phyloP scores from a whole-genome alignment of 108 stramenopile genomes.

The Fistulifera pelliculosa region DNA sequence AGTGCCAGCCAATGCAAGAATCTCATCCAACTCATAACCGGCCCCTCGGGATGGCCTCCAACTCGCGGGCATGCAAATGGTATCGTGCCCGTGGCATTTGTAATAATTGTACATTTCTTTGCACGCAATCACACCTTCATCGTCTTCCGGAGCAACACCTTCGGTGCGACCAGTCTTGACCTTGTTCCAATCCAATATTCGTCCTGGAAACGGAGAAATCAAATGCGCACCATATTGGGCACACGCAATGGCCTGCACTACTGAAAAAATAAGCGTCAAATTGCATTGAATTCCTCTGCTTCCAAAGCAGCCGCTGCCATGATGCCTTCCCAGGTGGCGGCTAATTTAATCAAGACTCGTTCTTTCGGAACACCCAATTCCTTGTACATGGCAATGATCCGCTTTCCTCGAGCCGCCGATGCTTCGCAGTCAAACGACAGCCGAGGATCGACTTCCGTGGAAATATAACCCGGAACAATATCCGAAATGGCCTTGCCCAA shows the following conservation, averaged over 20 bases:
- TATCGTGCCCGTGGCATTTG: conserved; percentile 59
- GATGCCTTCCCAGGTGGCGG: conserved; percentile 98
- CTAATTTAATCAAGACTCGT: conserved; percentile 94
- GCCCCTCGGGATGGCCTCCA: conserved; percentile 85
- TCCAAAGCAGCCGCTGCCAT: conserved; percentile 87
- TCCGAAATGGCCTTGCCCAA: conserved; percentile 80
- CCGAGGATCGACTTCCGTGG: conserved; percentile 96
- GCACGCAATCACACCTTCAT: conserved; percentile 88
- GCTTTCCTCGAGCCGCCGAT: conserved; percentile 71
- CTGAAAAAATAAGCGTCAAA: conserved; percentile 90
- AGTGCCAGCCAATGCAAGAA: conserved; percentile 71
- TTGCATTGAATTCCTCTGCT: conserved; percentile 91
- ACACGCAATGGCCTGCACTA: conserved; percentile 91
- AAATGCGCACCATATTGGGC: conserved; percentile 92
- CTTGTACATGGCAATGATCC: conserved; percentile 90
- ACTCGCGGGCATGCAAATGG: conserved; percentile 96
- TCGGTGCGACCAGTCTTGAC: conserved; percentile 40
- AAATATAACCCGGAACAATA: conserved; percentile 88
- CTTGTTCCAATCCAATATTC: conserved; percentile 95
- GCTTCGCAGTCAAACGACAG: conserved; percentile 87
- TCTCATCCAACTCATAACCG: conserved; percentile 70
- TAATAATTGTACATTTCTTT: conserved; percentile 89
- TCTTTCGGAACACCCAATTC: conserved; percentile 65
- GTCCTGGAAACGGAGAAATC: conserved; percentile 96
- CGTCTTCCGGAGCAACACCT: conserved; percentile 62